Evolutionary conservation across 441 rosid species (phyloP), one percentile per base, ranked within the genome.

Genomic region (Populus hybrid): DNA sequence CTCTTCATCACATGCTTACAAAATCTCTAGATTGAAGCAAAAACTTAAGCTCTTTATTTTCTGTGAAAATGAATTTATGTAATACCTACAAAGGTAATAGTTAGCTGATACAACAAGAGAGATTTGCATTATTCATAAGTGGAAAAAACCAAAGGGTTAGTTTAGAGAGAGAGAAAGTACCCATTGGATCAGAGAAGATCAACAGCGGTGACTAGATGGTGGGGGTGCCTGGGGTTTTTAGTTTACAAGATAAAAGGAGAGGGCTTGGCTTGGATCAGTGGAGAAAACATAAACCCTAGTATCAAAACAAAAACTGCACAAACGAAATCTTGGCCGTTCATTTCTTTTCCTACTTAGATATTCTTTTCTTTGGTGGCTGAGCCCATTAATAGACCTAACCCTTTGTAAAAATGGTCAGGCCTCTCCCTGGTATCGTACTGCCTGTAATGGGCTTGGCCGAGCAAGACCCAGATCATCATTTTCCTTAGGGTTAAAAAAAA

Each of bases 311-410:
- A 68, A 28, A 11, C 20, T 32, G 50, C n/a, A 4, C 26, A 40
- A 40, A 8, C 24, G 72, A 20, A 69, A 69, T 69, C 72, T 69
- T 1, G 42, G 50, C 72, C 72, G 72, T 69, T 38, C 72, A 30
- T 35, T 35, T 32, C 3, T 8, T 69, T 38, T 40, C 14, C 14
- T 40, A 0, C 14, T 40, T 40, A 10, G 46, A 40, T 40, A 40
- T 40, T 40, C 46, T 3, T 40, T 40, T 40, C 14, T 40, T 40
- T 40, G 46, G 46, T 40, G 46, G 46, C 46, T 1, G 12, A 0
- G 46, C 46, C 46, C 14, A 40, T 40, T 40, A 0, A 40, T 40
- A 10, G 46, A 40, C 46, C 46, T 10, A 40, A 40, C 46, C 46
- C 11, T 10, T 40, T 40, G 5, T 3, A 10, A 12, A 40, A 40